These are phyloP conservation scores for Pseudodiploospora longispora DNA, from an alignment of 2,329 filamentous ascomycete species.

Conservation along the genomic window DNA sequence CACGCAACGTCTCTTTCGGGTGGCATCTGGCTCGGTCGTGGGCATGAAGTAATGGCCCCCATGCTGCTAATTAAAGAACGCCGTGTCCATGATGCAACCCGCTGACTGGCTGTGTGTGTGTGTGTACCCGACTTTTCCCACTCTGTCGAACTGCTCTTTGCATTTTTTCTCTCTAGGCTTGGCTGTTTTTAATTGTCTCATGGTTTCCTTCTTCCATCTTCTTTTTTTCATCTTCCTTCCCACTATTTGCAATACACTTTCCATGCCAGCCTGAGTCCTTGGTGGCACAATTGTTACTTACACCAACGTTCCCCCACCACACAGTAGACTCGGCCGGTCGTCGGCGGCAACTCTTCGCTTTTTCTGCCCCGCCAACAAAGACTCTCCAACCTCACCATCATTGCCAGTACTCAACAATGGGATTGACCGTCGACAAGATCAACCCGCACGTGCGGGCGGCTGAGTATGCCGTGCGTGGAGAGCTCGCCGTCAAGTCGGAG, in stretches of 20 bases:
- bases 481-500: conserved; percentile 89
- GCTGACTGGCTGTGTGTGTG: no score
- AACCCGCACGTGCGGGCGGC: conserved; percentile 81
- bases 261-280: no score
- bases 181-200: background rate
- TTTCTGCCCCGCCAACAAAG: conserved; percentile 11
- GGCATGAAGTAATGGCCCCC: no score
- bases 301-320: conserved; percentile 2
- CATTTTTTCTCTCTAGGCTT: background rate
- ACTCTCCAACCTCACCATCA: conserved; percentile 19
- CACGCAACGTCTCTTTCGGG: no score
- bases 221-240: background rate
- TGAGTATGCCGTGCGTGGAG: conserved; percentile 93
- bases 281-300: background rate
- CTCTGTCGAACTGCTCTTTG: background rate
- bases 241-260: no score
- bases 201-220: background rate
- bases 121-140: no score
- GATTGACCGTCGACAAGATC: conserved; percentile 75
- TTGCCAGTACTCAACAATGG: conserved; percentile 27
- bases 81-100: no score
- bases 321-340: conserved; percentile 4
- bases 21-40: no score
- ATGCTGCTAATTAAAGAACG: no score
- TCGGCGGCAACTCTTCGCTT: conserved; percentile 5